Conservation (phyloP, 495 filamentous ascomycete species). For the Wilcoxina mikolae region DNA sequence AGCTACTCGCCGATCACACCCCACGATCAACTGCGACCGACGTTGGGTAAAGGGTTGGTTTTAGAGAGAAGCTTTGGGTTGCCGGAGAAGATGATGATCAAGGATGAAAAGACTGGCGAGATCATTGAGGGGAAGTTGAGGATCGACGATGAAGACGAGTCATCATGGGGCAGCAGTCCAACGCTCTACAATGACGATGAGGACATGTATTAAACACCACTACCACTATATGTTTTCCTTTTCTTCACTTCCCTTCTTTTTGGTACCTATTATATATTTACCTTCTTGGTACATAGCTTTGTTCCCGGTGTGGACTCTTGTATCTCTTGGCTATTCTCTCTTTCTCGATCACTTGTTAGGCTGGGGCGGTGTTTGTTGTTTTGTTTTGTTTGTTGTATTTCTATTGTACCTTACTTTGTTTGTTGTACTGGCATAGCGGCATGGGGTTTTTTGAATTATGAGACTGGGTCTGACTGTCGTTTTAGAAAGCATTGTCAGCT, state of each 20-base stretch:
- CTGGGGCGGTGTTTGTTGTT: background rate
- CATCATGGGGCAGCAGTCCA: no score
- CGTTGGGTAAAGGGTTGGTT: conserved; percentile 20
- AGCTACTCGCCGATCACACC: conserved; percentile 19
- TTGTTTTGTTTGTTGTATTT: background rate
- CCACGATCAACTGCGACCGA: conserved; percentile 8
- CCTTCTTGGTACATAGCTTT: background rate
- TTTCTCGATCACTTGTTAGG: background rate
- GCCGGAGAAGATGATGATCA: conserved; percentile 28
- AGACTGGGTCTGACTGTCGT: background rate
- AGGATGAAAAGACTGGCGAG: conserved; percentile 18
- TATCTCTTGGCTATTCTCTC: background rate
- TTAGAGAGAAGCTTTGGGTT: conserved; percentile 26
- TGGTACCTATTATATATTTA: conserved; percentile 1
- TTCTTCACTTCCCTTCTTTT: background rate
- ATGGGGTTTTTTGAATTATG: background rate
- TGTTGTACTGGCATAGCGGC: background rate
- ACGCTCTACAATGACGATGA: no score
- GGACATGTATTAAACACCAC: background rate
- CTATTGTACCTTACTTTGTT: background rate
- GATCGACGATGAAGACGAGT: conserved; percentile 20
- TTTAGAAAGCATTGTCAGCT: background rate
- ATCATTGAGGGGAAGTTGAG: conserved; percentile 19
- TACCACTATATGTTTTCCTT: background rate
- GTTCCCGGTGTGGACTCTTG: conserved; percentile 5